Evolutionary conservation across 768 basidiomycete genomes (phyloP), one percentile per base, ranked within the genome.

Genomic region (Coprinopsis sp.): DNA sequence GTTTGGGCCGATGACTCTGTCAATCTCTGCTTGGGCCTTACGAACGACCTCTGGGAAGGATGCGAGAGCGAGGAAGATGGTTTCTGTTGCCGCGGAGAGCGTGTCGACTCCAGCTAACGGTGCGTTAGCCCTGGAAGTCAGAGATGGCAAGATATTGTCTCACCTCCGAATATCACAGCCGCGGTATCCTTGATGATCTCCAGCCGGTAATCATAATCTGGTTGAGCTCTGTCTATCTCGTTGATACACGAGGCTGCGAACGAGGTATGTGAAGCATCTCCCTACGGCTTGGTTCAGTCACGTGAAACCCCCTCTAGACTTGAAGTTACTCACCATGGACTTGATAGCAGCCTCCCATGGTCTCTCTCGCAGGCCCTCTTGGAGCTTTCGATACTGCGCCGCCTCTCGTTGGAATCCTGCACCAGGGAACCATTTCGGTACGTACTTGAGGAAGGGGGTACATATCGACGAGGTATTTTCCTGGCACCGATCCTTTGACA

Each of bases 381-480:
- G 50, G 28, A 52, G 45, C 37, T 47, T 43, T 31, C 31, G n/a
- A 52, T 56, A 40, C 44, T 51, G 13, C 37, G 39, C 34, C 11
- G 50, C 50, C 6, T 43, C 22, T 2, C 23, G 24, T 36, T 43
- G 38, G 34, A 49, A 49, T 16, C 51, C 44, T 2, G 59, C 54
- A 8, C 61, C 61, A 8, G 61, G 61, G 22, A 58, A 57, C 61
- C 60, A 63, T 4, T 33, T 31, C 28, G 60, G 61, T 11, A 64
- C 19, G 33, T 60, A 50, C 23, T 52, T 59, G 33, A 64, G 52
- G 10, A 47, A 25, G 19, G 58, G 64, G 33, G 62, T 40, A n/a
- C 14, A 58, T 49, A 37, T 77, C 63, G 60, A 62, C 48, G 50
- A 64, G 42, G 74, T 74, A 53, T 58, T 37, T 51, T 14, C 51